phyloP scores from a whole-genome alignment of 306 rosid genomes.

The Argentina anserina region DNA sequence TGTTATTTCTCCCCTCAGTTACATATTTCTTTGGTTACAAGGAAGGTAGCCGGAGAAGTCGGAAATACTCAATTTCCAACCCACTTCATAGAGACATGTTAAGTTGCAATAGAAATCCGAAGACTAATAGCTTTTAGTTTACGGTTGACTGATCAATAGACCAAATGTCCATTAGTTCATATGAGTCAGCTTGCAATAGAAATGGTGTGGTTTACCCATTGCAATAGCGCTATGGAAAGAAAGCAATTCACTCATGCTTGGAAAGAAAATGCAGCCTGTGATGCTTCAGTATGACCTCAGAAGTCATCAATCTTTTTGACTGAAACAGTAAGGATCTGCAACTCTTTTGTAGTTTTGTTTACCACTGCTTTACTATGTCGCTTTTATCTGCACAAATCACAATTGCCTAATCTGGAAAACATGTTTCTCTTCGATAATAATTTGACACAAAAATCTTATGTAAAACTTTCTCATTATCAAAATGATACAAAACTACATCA shows the following conservation, averaged over 20 bases:
- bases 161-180: not conserved
- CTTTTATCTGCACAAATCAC: constrained; percentile 4
- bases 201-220: not conserved
- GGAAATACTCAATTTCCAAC: not conserved
- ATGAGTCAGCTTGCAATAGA: not conserved
- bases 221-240: not conserved
- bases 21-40: not conserved
- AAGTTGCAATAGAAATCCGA: not conserved
- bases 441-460: not conserved
- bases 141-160: not conserved
- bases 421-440: not conserved
- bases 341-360: not conserved
- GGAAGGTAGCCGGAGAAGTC: not conserved
- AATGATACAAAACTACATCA: constrained; percentile 28
- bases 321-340: not conserved
- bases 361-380: not conserved
- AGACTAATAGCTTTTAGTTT: not conserved
- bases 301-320: not conserved
- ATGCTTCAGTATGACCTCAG: constrained; percentile 12
- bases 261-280: constrained; percentile 6
- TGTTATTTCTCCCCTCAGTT: not conserved
- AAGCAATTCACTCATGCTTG: not conserved
- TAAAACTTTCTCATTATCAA: not conserved
- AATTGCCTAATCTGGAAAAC: not conserved
- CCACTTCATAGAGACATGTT: not conserved